These are phyloP conservation scores for Triglochin maritima DNA, from an alignment of 106 monocot species.

Conservation along the genomic window DNA sequence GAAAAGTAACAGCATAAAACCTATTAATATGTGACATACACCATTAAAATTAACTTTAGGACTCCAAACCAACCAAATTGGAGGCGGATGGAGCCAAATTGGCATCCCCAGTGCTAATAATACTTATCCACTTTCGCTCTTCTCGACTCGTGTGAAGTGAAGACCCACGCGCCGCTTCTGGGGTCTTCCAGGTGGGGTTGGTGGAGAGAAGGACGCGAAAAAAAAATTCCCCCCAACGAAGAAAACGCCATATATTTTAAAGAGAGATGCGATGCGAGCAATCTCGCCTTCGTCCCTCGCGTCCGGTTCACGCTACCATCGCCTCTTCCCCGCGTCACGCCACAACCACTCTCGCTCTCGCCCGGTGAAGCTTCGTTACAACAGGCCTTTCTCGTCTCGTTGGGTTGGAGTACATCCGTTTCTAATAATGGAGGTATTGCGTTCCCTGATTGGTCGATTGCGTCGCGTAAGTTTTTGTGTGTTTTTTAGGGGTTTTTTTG, in stretches of 20 bases:
- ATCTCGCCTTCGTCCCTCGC: neutral
- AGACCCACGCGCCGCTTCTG: too few relatives aligned
- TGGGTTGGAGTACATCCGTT: constrained; percentile 5
- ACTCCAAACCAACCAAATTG: too few relatives aligned
- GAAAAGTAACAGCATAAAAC: too few relatives aligned
- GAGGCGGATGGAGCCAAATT: too few relatives aligned
- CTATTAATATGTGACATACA: too few relatives aligned
- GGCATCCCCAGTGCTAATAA: too few relatives aligned
- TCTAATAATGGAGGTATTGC: constrained; percentile 21
- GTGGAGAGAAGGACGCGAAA: too few relatives aligned
- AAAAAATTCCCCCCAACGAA: neutral
- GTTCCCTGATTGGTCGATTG: constrained; percentile 5
- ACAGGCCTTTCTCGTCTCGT: neutral
- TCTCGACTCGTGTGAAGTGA: too few relatives aligned
- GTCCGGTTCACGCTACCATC: neutral
- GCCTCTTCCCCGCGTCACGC: too few relatives aligned
- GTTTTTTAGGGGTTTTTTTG: neutral
- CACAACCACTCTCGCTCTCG: neutral
- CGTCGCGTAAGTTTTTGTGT: constrained; percentile 1
- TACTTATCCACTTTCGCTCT: too few relatives aligned
- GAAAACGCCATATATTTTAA: neutral
- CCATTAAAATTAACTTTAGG: too few relatives aligned
- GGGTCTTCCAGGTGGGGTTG: too few relatives aligned
- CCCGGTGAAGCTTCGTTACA: neutral
- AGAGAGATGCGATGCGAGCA: neutral